Base-by-base conservation (phyloP, 2,329 filamentous ascomycete genomes). In the Cordyceps tenuipes region DNA sequence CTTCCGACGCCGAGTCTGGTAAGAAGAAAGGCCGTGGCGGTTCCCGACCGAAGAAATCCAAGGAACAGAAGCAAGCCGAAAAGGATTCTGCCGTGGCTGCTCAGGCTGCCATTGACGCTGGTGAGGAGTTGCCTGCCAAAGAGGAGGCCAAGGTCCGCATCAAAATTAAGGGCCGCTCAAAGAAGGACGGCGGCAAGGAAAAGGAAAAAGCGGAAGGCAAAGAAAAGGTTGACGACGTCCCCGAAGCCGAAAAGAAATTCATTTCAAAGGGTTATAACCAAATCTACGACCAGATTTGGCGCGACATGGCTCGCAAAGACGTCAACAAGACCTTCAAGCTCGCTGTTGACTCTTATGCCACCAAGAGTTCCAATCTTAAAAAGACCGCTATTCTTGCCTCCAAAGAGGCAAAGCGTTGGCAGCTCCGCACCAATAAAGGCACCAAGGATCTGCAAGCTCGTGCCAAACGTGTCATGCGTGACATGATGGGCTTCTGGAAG, bases 401-500 rank as follows among this genome's bases (percentile, higher is more conserved):
- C 63, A 99, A 99, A 72, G 94, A 99, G 76, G 93, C 94, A 58
- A 91, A 95, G 70, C 83, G 95, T 69, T 99, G 94, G 94, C 95
- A 99, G 73, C 84, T 95, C 62, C 89, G 91, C 47, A 99, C 94
- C 58, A 99, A 99, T 79, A 97, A 99, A 81, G 95, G 92, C 70
- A 94, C 90, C 72, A 99, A 99, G 74, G 94, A 99, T 73, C 89
- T 96, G 4, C 94, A 97, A 72, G 94, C 94, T 47, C 86, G 94
- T 52, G 94, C 94, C 61, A 99, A 99, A 80, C 89, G 94, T 66
- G 93, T 93, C 62, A 99, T 99, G 94, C 86, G 94, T 71, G 94
- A 99, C 76, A 99, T 99, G 94, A 94, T 97, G 83, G 86, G 90
- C 61, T 99, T 97, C 82, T 99, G 94, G 94, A 97, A 97, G 76